Conservation (phyloP, 306 rosid genomes). For the Castanea sativa region DNA sequence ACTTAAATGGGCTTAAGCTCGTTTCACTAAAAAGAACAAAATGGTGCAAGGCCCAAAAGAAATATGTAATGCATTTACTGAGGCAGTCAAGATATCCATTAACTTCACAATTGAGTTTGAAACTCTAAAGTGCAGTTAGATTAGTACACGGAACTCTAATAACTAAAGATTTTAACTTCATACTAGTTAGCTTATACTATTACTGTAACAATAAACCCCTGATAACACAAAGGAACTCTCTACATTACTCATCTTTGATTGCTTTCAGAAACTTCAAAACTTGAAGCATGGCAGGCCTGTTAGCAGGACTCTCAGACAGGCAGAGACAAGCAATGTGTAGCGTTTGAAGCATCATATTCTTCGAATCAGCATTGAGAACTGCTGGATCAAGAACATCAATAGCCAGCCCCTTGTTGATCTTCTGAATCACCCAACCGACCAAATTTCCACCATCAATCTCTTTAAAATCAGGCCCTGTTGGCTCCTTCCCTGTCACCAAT, state of each 20-base stretch:
- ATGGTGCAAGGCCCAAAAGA: no score
- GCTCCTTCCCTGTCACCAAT: conserved; percentile 90
- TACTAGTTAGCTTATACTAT: conserved; percentile 25
- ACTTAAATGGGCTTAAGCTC: no score
- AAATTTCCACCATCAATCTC: conserved; percentile 96
- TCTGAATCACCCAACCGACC: conserved; percentile 92
- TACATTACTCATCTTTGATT: conserved; percentile 51
- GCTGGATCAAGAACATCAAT: conserved; percentile 81
- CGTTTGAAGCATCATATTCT: conserved; percentile 78
- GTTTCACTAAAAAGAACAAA: no score
- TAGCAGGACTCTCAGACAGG: conserved; percentile 82
- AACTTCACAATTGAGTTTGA: neutral
- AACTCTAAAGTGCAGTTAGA: conserved; percentile 7
- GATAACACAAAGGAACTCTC: neutral
- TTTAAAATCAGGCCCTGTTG: conserved; percentile 88
- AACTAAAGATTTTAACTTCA: neutral
- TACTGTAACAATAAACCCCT: conserved; percentile 8
- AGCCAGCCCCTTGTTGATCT: conserved; percentile 67
- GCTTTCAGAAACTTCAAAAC: conserved; percentile 73
- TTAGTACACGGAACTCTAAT: conserved; percentile 4
- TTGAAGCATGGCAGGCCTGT: conserved; percentile 92
- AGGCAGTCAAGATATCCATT: neutral
- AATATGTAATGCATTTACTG: no score
- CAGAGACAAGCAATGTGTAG: conserved; percentile 82
- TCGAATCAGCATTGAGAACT: conserved; percentile 64